Percentiles rank a stretch among this genome's conserved stretches.
phyloP scores from a whole-genome alignment of 1,139 yeast genomes.

The Entelexis paramagnoliae region DNA sequence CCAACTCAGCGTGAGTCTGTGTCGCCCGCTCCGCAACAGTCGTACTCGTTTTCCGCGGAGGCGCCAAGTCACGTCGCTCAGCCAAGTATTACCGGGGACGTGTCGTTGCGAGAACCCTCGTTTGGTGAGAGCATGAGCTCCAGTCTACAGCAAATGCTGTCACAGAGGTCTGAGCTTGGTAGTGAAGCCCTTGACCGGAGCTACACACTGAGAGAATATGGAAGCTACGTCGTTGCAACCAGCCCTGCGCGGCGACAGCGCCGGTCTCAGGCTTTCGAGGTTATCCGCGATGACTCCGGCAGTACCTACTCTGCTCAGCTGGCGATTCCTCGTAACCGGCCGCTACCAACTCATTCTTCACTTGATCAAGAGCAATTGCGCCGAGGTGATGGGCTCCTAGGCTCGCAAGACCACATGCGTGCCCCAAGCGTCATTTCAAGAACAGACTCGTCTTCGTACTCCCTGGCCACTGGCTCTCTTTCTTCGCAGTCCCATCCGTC shows the following conservation, averaged over 20 bases:
- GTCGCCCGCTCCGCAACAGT: background rate
- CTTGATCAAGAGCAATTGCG: background rate
- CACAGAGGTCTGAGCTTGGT: background rate
- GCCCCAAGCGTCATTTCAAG: conserved; percentile 9
- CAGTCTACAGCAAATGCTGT: conserved; percentile 13
- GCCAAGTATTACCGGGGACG: conserved; percentile 1
- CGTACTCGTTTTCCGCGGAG: background rate
- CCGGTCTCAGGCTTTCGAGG: conserved; percentile 14
- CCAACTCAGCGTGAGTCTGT: background rate
- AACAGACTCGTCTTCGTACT: conserved; percentile 11
- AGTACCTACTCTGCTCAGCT: background rate
- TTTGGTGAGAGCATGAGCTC: conserved; percentile 20
- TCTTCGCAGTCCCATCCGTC: background rate
- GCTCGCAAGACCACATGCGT: background rate
- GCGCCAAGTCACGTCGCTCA: background rate
- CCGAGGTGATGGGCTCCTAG: background rate
- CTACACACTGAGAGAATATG: conserved; percentile 20
- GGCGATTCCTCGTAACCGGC: conserved; percentile 16
- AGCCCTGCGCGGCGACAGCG: conserved; percentile 12
- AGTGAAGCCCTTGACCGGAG: conserved; percentile 2
- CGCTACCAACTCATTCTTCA: conserved; percentile 3
- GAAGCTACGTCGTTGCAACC: conserved; percentile 20
- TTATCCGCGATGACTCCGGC: conserved; percentile 9
- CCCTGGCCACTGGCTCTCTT: background rate
- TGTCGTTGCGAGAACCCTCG: conserved; percentile 16